phyloP scores from a whole-genome alignment of 257 asterid genomes.

The Orobanche coerulescens region DNA sequence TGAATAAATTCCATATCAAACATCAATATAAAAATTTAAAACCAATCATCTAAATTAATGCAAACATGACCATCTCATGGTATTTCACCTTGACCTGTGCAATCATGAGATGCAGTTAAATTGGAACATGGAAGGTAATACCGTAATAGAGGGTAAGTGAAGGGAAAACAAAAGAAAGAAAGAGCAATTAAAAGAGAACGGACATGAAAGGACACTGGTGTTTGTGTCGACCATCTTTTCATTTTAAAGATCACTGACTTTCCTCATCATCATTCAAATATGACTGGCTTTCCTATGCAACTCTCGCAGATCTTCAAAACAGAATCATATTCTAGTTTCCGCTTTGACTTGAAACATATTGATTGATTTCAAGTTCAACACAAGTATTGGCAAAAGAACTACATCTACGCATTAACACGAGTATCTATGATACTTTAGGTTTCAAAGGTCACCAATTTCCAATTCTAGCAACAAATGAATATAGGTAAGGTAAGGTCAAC shows the following conservation, averaged over 20 bases:
- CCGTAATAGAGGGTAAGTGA: not conserved
- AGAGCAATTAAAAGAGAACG: not conserved
- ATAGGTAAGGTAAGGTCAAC: not conserved
- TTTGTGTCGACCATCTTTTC: not conserved
- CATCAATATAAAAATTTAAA: not conserved
- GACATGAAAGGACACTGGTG: not conserved
- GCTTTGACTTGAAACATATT: not conserved
- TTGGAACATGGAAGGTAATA: not conserved
- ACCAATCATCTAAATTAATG: not conserved
- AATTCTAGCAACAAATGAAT: not conserved
- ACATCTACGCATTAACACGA: not conserved
- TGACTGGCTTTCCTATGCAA: not conserved
- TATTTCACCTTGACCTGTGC: not conserved
- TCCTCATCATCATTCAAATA: not conserved
- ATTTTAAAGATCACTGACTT: not conserved
- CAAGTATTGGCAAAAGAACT: not conserved
- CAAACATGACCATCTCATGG: not conserved
- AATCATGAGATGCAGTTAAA: not conserved
- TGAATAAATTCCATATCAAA: not conserved
- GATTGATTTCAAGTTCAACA: constrained; percentile 9
- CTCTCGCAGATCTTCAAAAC: not conserved
- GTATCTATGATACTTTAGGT: not conserved
- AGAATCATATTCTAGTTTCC: not conserved
- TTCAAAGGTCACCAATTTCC: not conserved
- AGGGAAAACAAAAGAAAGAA: not conserved